Conservation (phyloP, 306 rosid species). For the Quercus aquifolioides region DNA sequence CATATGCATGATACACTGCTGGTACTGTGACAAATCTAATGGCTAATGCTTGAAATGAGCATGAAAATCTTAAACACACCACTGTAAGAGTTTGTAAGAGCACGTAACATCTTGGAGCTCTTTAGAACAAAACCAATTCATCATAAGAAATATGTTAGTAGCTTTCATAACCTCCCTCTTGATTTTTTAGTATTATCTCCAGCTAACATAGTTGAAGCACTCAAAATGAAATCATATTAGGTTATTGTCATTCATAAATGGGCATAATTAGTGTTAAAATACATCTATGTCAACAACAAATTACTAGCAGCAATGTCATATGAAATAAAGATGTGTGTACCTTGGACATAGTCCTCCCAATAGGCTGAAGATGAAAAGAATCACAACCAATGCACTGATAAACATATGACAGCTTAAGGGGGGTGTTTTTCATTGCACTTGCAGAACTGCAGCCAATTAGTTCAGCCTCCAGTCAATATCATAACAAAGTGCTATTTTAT, state of each 20-base stretch:
- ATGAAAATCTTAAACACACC: too few species aligned
- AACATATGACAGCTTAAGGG: slow-evolving; percentile 92
- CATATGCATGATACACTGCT: not conserved
- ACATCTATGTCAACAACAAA: not conserved
- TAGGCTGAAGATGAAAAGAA: slow-evolving; percentile 90
- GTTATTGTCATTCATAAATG: not conserved
- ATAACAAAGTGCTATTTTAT: slow-evolving; percentile 5
- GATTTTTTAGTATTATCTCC: not conserved
- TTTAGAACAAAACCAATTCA: not conserved
- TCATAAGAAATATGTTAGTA: not conserved
- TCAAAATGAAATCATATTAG: not conserved
- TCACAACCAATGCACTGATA: slow-evolving; percentile 97
- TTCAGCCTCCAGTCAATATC: slow-evolving; percentile 24
- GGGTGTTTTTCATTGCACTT: slow-evolving; percentile 92
- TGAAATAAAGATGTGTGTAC: slow-evolving; percentile 39
- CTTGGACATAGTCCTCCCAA: slow-evolving; percentile 86
- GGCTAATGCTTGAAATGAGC: too few species aligned
- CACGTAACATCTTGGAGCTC: not conserved
- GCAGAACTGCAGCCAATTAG: slow-evolving; percentile 75
- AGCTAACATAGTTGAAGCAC: not conserved
- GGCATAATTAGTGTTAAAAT: slow-evolving; percentile 4
- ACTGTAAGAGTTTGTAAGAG: not conserved
- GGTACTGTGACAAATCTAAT: too few species aligned
- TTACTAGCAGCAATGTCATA: slow-evolving; percentile 2
- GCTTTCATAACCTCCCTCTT: not conserved